Evolutionary conservation across 768 basidiomycete species (phyloP).

Genomic region (Tubosaeta brunneosetosa): DNA sequence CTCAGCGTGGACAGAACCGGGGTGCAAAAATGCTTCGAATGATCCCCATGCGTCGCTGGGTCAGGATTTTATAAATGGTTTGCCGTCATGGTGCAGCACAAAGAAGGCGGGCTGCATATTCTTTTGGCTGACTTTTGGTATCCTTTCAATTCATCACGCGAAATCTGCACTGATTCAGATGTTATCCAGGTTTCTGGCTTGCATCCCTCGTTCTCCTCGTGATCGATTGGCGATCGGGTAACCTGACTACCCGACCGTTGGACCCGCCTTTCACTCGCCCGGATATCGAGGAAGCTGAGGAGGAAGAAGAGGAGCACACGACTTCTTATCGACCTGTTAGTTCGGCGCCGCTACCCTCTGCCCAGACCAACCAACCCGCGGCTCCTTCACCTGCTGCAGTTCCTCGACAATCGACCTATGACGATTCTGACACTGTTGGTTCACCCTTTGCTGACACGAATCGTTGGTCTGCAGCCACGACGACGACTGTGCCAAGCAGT

Average conservation of each 20-base stretch:
- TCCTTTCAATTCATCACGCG: not conserved
- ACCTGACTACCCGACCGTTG: conserved; percentile 39
- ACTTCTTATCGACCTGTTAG: conserved; percentile 44
- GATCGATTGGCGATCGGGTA: conserved; percentile 76
- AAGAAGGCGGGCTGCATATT: conserved; percentile 90
- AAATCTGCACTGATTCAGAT: conserved; percentile 6
- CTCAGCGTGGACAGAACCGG: conserved; percentile 83
- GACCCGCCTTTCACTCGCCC: conserved; percentile 79
- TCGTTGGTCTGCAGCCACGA: conserved; percentile 38
- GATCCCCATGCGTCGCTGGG: conserved; percentile 77
- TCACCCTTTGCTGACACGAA: conserved; percentile 53
- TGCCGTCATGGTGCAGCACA: conserved; percentile 84
- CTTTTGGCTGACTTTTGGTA: conserved; percentile 82
- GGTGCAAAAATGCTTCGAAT: conserved; percentile 79
- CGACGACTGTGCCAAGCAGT: conserved; percentile 24
- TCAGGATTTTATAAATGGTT: conserved; percentile 57
- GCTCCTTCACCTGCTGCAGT: conserved; percentile 6
- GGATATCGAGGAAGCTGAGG: conserved; percentile 43
- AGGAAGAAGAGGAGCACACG: conserved; percentile 51
- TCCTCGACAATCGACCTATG: conserved; percentile 24
- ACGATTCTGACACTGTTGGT: conserved; percentile 17
- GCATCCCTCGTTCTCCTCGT: conserved; percentile 63
- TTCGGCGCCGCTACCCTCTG: conserved; percentile 30
- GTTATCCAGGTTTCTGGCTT: conserved; percentile 62
- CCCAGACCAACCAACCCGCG: conserved; percentile 20